Base-by-base conservation (phyloP, 2,329 filamentous ascomycete species). In the Colletotrichum sp. region DNA sequence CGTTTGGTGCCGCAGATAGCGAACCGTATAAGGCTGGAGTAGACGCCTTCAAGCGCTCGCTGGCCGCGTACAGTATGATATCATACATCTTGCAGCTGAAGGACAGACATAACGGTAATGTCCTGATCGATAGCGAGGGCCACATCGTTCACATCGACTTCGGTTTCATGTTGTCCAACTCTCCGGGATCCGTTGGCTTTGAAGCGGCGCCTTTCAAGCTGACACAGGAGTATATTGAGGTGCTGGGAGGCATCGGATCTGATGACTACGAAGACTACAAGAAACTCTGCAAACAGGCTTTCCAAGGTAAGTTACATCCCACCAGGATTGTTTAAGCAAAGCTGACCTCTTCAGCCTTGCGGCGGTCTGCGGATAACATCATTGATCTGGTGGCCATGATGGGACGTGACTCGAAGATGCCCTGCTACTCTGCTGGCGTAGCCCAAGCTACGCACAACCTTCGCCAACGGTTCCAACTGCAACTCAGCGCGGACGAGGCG, bases 61-160 rank as follows among this genome's bases (percentile, higher is more conserved):
- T 97, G 32, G 95, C 95, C 8, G 95, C 95, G 8, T 97, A 97
- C 84, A 96, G 94, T 85, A 93, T 96, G 78, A 95, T 97, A 77
- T 95, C 93, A 73, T 97, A 97, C 82, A 88, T 97, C 66, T 88
- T 97, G 70, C 95, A 97, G 84, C 91, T 97, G 76, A 97, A 97
- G 83, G 95, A 97, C 81, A 90, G 95, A 15, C 95, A 97, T 83
- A 97, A 97, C 82, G 95, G 95, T 71, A 97, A 97, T 81, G 94
- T 97, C 16, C 89, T 97, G 76, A 94, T 97, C 80, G 95, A 96
- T 84, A 95, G 94, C 80, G 93, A 95, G 83, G 95, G 95, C 12
- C 95, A 97, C 82, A 96, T 96, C 72, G 93, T 97, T 77, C 95
- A 97, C 82, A 97, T 97, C 77, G 95, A 97, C 84, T 97, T 97